phyloP scores from a whole-genome alignment of 345 rosid species.

The Bruguiera parviflora region DNA sequence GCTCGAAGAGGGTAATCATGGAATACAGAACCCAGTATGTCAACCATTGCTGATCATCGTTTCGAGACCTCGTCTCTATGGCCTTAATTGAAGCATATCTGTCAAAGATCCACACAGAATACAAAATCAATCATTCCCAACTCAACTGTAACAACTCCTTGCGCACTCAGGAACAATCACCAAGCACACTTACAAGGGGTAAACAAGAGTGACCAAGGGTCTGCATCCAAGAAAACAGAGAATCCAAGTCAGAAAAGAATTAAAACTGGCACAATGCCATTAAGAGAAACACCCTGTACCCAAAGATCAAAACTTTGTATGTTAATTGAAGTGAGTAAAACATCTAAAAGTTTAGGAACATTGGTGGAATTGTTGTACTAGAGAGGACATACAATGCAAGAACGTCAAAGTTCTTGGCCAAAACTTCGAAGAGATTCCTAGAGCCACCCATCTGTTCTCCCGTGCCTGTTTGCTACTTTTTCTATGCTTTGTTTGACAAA shows the following conservation, averaged over 20 bases:
- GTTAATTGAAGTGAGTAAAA: not conserved
- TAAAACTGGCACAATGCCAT: not conserved
- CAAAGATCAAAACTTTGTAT: not conserved
- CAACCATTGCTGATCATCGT: slow-evolving; percentile 76
- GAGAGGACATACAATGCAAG: slow-evolving; percentile 24
- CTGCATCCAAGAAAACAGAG: slow-evolving; percentile 14
- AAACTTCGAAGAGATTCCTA: slow-evolving; percentile 27
- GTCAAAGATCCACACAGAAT: slow-evolving; percentile 4
- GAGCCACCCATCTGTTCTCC: slow-evolving; percentile 16
- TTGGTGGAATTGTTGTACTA: not conserved
- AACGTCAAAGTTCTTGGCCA: slow-evolving; percentile 29
- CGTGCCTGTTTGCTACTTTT: not conserved
- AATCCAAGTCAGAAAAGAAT: not conserved
- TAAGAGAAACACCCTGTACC: not conserved
- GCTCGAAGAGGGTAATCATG: slow-evolving; percentile 68
- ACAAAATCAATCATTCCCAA: not conserved
- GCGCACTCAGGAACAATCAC: no score
- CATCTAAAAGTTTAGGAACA: not conserved
- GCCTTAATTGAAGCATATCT: slow-evolving; percentile 75
- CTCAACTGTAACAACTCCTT: not conserved
- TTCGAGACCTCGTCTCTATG: slow-evolving; percentile 59
- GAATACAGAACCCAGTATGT: slow-evolving; percentile 91
- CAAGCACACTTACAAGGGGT: slow-evolving; percentile 25
- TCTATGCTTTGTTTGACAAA: not conserved
- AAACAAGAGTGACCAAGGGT: slow-evolving; percentile 30